These are phyloP conservation scores for Lachnellula suecica DNA, from an alignment of 2,329 filamentous ascomycete species.

Conservation along the genomic window DNA sequence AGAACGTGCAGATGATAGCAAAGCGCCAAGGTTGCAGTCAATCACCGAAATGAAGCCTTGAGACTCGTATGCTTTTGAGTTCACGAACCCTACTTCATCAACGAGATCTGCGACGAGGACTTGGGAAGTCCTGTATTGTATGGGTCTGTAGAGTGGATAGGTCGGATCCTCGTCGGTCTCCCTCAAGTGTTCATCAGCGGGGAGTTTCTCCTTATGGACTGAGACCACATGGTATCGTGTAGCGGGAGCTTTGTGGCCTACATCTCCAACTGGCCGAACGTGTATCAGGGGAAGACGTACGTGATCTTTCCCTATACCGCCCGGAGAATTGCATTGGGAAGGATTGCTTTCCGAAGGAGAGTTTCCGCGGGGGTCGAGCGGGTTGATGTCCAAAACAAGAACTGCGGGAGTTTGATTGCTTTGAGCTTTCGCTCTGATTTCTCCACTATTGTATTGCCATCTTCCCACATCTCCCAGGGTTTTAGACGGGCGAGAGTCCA, in stretches of 20 bases:
- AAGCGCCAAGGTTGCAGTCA: neutral
- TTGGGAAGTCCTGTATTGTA: no score
- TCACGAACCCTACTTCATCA: neutral
- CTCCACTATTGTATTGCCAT: neutral
- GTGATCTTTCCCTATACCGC: no score
- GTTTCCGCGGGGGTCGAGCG: neutral
- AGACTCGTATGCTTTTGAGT: neutral
- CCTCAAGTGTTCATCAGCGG: no score
- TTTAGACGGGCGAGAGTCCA: neutral
- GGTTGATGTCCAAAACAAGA: neutral
- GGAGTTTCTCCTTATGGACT: no score
- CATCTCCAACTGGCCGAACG: no score
- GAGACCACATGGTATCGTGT: no score
- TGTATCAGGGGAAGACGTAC: no score
- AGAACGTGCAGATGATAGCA: neutral
- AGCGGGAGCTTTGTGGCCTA: no score
- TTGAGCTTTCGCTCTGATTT: neutral
- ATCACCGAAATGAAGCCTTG: neutral
- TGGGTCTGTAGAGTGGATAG: no score
- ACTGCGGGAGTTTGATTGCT: neutral
- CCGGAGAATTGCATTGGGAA: no score
- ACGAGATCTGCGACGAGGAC: neutral
- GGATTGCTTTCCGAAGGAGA: neutral
- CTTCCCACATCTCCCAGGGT: neutral
- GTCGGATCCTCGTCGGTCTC: no score